phyloP scores from a whole-genome alignment of 1,284 basidiomycete genomes.

The Peniophora sp. region DNA sequence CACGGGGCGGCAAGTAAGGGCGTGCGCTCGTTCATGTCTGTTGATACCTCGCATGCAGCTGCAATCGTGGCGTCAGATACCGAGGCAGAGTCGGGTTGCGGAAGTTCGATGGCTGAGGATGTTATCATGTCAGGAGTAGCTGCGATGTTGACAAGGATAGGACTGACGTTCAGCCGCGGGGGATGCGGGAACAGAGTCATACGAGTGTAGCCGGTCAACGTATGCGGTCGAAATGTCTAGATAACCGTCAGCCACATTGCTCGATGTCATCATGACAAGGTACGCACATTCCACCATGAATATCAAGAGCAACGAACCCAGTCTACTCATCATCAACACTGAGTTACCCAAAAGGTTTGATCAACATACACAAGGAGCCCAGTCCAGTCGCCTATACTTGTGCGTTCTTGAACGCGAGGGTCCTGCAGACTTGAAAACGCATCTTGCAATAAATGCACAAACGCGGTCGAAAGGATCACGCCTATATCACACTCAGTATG shows the following conservation, averaged over 20 bases:
- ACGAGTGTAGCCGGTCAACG: slow-evolving; percentile 59
- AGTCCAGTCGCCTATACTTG: slow-evolving; percentile 44
- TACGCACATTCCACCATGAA: slow-evolving; percentile 70
- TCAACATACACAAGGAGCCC: slow-evolving; percentile 70
- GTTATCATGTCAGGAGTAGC: background rate
- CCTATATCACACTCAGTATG: slow-evolving; percentile 29
- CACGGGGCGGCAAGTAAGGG: background rate
- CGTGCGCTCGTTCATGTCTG: background rate
- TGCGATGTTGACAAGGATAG: slow-evolving; percentile 1
- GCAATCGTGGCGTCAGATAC: background rate
- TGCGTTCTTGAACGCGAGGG: slow-evolving; percentile 35
- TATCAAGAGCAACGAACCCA: slow-evolving; percentile 56
- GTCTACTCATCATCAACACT: slow-evolving; percentile 30
- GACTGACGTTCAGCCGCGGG: slow-evolving; percentile 17
- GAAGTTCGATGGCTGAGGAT: background rate
- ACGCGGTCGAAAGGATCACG: slow-evolving; percentile 73
- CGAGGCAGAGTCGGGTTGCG: background rate
- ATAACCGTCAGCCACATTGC: background rate
- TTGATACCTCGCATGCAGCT: too few relatives aligned
- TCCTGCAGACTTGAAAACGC: slow-evolving; percentile 54
- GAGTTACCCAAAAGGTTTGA: too few relatives aligned
- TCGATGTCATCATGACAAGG: background rate
- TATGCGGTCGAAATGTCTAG: slow-evolving; percentile 65
- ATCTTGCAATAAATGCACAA: slow-evolving; percentile 71
- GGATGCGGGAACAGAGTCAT: slow-evolving; percentile 44